Conservation (phyloP, 2,329 filamentous ascomycete genomes). For the Pseudogymnoascus sp. region DNA sequence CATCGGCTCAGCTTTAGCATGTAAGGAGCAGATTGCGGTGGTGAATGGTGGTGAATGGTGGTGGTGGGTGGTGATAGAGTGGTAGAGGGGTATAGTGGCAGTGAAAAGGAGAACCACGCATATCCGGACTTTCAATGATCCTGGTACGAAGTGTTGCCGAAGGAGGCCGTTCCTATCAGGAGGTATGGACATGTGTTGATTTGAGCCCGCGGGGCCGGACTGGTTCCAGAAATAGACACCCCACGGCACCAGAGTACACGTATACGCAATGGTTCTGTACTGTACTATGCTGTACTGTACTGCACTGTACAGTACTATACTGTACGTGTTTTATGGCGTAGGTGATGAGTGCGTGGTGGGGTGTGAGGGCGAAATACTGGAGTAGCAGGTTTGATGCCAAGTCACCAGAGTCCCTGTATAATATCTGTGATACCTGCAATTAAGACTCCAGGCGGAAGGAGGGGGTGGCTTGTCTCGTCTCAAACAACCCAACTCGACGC, state of each 20-base stretch:
- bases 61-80: neutral
- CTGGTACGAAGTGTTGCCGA: neutral
- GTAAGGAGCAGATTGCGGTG: neutral
- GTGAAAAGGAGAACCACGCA: neutral
- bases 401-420: slow-evolving; percentile 1
- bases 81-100: neutral
- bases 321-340: neutral
- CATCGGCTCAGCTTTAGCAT: neutral
- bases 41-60: neutral
- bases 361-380: neutral
- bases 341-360: neutral
- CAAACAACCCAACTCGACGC: slow-evolving; percentile 2
- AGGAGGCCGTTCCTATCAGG: slow-evolving; percentile 5
- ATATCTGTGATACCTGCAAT: slow-evolving; percentile 7
- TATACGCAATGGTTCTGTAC: neutral
- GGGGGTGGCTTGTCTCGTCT: slow-evolving; percentile 6
- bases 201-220: neutral
- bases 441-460: slow-evolving; percentile 6
- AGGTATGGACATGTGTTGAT: neutral
- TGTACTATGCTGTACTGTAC: neutral
- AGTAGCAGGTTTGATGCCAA: slow-evolving; percentile 7
- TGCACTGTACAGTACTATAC: neutral
- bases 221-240: slow-evolving; percentile 4
- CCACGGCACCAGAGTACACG: neutral
- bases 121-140: slow-evolving; percentile 5